Evolutionary conservation across 2,329 filamentous ascomycete genomes (phyloP).

Genomic region (Calonectria pauciramosa): DNA sequence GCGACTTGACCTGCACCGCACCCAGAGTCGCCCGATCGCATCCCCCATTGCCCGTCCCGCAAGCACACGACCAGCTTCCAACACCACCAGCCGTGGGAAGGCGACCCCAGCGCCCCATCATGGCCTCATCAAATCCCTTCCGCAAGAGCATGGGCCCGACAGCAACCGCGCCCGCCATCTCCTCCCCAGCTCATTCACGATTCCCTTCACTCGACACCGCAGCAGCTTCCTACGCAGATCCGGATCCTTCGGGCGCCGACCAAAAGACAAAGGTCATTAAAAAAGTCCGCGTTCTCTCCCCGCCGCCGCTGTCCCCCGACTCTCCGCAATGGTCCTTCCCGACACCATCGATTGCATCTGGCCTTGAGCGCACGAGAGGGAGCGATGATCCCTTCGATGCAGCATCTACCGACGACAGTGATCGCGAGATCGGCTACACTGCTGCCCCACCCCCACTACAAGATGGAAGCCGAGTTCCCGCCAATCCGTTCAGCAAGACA

Average conservation of each 20-base stretch:
- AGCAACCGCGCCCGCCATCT: conserved; percentile 35
- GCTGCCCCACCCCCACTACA: conserved; percentile 43
- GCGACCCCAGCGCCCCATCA: conserved; percentile 32
- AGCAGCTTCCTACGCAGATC: conserved; percentile 44
- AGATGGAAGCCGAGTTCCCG: conserved; percentile 38
- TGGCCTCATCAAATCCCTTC: conserved; percentile 65
- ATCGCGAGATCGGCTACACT: conserved; percentile 41
- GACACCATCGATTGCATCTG: conserved; percentile 47
- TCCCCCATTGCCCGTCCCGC: background rate
- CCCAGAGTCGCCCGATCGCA: conserved; percentile 25
- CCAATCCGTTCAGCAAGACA: conserved; percentile 68
- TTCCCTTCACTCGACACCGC: conserved; percentile 47
- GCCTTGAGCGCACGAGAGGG: conserved; percentile 39
- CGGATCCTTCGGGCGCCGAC: conserved; percentile 51
- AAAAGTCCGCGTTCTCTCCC: conserved; percentile 77
- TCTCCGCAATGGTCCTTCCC: conserved; percentile 55
- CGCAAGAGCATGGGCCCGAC: conserved; percentile 56
- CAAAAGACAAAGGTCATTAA: conserved; percentile 69
- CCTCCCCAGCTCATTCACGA: conserved; percentile 32
- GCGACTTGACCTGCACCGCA: conserved; percentile 42
- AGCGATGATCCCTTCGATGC: conserved; percentile 51
- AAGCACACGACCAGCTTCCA: conserved; percentile 15
- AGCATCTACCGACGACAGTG: conserved; percentile 46
- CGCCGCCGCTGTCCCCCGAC: conserved; percentile 72
- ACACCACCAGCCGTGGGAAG: conserved; percentile 29